Conservation (phyloP, 208 protist genomes). For the Leishmania lainsoni region DNA sequence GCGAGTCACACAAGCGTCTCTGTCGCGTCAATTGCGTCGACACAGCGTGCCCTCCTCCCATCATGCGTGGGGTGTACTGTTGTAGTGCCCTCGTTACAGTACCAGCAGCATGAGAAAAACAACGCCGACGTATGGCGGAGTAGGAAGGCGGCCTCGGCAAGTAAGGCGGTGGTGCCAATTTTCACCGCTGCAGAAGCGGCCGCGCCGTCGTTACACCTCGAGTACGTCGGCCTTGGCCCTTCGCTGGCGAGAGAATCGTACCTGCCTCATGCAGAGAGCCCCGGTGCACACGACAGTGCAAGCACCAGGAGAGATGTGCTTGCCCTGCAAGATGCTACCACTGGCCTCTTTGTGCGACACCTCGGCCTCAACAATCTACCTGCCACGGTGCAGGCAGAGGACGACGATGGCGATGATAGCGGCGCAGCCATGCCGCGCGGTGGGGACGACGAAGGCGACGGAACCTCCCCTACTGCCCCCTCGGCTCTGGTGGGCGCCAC, state of each 20-base stretch:
- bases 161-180: background rate
- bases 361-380: background rate
- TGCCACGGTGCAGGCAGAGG: background rate
- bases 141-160: background rate
- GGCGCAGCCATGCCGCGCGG: background rate
- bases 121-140: background rate
- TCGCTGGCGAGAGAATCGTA: constrained; percentile 20
- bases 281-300: background rate
- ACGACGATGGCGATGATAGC: background rate
- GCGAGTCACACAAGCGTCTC: background rate
- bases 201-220: constrained; percentile 15
- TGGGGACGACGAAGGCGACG: background rate
- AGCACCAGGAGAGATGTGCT: background rate
- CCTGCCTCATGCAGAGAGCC: constrained; percentile 1
- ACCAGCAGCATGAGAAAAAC: background rate
- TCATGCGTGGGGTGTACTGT: background rate
- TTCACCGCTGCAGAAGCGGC: background rate
- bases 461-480: background rate
- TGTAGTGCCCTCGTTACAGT: background rate
- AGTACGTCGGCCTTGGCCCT: constrained; percentile 10
- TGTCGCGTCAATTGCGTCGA: background rate
- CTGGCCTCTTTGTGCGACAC: constrained; percentile 26
- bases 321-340: constrained; percentile 29
- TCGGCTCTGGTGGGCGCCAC: background rate
- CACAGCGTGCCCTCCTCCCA: background rate